Evolutionary conservation across 108 stramenopile species (phyloP), one percentile per base, ranked within the genome.

Genomic region (Nitzschia sp.): DNA sequence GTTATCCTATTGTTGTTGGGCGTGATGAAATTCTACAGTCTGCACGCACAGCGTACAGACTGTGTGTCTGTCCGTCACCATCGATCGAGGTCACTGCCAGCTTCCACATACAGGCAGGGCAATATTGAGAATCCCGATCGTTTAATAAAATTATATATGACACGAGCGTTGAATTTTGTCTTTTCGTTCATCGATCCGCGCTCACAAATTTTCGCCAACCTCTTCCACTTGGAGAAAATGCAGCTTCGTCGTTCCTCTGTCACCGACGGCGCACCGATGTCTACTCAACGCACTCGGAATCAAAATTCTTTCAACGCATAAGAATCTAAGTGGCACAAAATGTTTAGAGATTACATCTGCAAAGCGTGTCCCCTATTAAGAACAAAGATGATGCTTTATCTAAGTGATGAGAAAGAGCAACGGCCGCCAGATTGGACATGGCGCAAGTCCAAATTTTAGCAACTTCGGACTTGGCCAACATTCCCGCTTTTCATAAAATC

Each of bases 241-340:
- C 33, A 58, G 13, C 29, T n/a, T 58, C 31, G 27, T 25, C 31
- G 57, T 16, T 32, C 9, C 29, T 58, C 21, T 34, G 17, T 8
- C 8, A 8, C 19, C 48, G 8, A 61, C 22, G 26, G 60, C 41
- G 60, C 60, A 61, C 60, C 60, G 23, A 25, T 6, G 1, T 25
- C 11, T 11, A 16, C 30, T 32, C 55, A 56, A 56, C 55, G 55
- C 55, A 5, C 27, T n/a, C 3, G 9, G 4, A 16, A 11, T 4
- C 55, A 56, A 56, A 41, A 38, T 61, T 44, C 60, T 41, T 61
- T 23, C 60, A 61, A 61, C 60, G 60, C 60, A 61, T n/a, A 11
- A 16, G 4, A 8, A 4, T 21, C 13, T 50, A 50, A 31, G 5
- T 27, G 17, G 55, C 21, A 29, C 30, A 29, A 8, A 31, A 3